phyloP scores from a whole-genome alignment of 345 rosid genomes.

The Syzygium oleosum region DNA sequence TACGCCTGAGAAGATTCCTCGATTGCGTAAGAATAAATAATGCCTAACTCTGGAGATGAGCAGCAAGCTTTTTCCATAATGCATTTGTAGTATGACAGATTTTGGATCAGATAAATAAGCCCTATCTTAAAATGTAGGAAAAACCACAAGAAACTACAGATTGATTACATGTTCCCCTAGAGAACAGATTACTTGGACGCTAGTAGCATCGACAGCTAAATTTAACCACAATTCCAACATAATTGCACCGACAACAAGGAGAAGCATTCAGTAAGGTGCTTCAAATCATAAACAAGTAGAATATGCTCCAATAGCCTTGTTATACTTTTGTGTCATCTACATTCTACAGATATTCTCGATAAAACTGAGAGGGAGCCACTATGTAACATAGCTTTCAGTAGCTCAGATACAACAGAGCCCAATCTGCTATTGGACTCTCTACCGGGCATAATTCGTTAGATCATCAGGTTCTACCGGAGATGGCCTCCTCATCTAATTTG shows the following conservation, averaged over 20 bases:
- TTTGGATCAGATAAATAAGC: background rate
- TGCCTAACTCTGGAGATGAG: background rate
- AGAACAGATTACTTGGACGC: background rate
- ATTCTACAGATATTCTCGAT: background rate
- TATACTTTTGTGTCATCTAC: background rate
- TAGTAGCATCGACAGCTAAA: background rate
- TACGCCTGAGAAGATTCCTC: background rate
- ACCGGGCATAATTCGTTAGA: background rate
- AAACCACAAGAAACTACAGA: background rate
- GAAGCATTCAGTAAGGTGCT: background rate
- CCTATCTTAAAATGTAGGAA: background rate
- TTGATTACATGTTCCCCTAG: background rate
- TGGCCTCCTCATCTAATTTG: background rate
- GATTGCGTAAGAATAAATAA: background rate
- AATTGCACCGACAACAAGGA: background rate
- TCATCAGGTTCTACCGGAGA: background rate
- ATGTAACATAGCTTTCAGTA: background rate
- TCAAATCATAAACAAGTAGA: background rate
- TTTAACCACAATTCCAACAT: background rate
- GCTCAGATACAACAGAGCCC: background rate
- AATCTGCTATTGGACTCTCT: background rate
- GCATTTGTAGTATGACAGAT: background rate
- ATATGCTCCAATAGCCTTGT: background rate
- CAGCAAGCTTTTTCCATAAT: background rate
- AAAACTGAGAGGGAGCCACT: background rate